phyloP scores from a whole-genome alignment of 1,139 yeast genomes.

The Hansenula sp. region DNA sequence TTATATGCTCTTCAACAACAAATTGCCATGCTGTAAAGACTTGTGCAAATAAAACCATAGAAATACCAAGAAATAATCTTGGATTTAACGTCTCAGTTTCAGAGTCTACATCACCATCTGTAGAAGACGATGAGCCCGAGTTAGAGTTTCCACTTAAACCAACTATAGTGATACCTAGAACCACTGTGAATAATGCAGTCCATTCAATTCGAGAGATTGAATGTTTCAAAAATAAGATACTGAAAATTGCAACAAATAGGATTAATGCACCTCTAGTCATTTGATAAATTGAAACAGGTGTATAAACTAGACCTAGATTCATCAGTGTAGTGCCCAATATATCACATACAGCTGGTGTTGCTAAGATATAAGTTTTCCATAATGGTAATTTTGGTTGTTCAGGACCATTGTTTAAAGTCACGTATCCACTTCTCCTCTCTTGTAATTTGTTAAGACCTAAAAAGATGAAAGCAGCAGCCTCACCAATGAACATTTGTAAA shows the following conservation, averaged over 20 bases:
- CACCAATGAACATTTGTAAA: conserved; percentile 80
- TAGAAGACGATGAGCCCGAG: conserved; percentile 22
- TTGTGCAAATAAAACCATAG: conserved; percentile 58
- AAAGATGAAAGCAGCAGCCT: conserved; percentile 50
- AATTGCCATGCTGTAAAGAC: conserved; percentile 71
- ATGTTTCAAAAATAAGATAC: conserved; percentile 59
- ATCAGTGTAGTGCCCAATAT: conserved; percentile 70
- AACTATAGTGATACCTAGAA: conserved; percentile 67
- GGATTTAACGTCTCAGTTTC: conserved; percentile 21
- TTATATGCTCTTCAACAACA: conserved; percentile 71
- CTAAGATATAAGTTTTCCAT: conserved; percentile 30
- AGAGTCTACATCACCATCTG: conserved; percentile 3
- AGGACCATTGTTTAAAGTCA: background rate
- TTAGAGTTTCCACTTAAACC: conserved; percentile 59
- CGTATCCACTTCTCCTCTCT: conserved; percentile 10
- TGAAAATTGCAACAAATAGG: conserved; percentile 70
- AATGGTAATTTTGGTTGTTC: conserved; percentile 22
- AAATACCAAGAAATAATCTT: conserved; percentile 46
- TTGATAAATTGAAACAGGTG: conserved; percentile 82
- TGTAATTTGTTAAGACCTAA: conserved; percentile 11
- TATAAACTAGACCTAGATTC: conserved; percentile 70
- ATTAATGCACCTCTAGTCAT: conserved; percentile 82
- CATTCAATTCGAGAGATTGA: conserved; percentile 62
- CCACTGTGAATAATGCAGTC: conserved; percentile 58
- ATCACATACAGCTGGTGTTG: conserved; percentile 72